Percentiles rank a stretch among this genome's conserved stretches.
phyloP scores from a whole-genome alignment of 306 rosid species.

The Gynostemma pentaphyllum region DNA sequence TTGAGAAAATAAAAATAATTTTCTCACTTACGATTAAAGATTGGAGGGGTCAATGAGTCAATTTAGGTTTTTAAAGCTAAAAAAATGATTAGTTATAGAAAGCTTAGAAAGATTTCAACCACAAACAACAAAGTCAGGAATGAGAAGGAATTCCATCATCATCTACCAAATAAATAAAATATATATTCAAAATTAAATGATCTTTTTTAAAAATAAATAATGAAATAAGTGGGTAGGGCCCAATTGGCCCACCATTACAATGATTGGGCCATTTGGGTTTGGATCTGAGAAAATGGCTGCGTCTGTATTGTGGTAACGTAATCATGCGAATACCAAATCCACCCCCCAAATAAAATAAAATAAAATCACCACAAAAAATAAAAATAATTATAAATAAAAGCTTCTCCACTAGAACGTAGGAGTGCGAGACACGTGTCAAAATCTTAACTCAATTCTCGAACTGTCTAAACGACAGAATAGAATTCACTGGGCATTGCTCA shows the following conservation, averaged over 20 bases:
- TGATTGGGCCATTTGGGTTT: constrained; percentile 8
- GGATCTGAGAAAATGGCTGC: constrained; percentile 8
- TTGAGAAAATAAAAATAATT: no score
- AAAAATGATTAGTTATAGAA: constrained; percentile 3
- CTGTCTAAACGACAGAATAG: constrained; percentile 30
- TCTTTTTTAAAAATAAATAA: background rate
- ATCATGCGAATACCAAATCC: background rate
- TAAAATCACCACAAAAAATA: background rate
- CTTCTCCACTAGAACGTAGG: constrained; percentile 21
- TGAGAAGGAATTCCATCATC: constrained; percentile 8
- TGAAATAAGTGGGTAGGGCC: constrained; percentile 10
- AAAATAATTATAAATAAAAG: background rate
- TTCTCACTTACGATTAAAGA: background rate
- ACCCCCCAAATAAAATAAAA: background rate
- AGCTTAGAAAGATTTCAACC: constrained; percentile 3
- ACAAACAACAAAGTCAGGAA: constrained; percentile 1
- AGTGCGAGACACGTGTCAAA: constrained; percentile 48
- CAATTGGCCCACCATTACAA: constrained; percentile 3
- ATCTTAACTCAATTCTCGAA: constrained; percentile 38
- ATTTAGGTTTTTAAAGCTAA: constrained; percentile 2
- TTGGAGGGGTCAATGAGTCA: constrained; percentile 6
- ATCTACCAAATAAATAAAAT: background rate
- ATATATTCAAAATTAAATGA: background rate
- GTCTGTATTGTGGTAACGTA: background rate
- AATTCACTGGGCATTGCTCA: background rate